phyloP scores from a whole-genome alignment of 2,329 filamentous ascomycete species.

The Cordyceps fumosorosea region DNA sequence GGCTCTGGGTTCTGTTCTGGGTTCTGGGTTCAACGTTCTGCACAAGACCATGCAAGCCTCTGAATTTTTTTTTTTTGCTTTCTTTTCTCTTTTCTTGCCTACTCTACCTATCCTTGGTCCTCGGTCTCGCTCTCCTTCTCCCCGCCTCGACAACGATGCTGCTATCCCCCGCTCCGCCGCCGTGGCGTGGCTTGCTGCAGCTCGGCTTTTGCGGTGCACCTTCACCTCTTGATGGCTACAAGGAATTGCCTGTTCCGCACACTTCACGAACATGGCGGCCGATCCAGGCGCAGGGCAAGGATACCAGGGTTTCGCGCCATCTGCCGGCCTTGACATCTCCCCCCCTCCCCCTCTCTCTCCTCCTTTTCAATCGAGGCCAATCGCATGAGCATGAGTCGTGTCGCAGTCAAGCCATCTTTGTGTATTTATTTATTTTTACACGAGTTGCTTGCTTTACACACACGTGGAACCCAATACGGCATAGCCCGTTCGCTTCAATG shows the following conservation, averaged over 20 bases:
- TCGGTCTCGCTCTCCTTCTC: too few relatives aligned
- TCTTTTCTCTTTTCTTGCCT: too few relatives aligned
- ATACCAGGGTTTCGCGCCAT: background rate
- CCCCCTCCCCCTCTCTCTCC: background rate
- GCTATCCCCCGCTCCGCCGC: background rate
- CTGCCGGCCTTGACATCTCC: background rate
- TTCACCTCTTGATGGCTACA: background rate
- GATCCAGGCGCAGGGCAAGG: background rate
- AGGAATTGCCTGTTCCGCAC: constrained; percentile 3
- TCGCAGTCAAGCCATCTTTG: background rate
- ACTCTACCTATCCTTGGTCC: too few relatives aligned
- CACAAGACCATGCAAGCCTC: too few relatives aligned
- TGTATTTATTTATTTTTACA: too few relatives aligned
- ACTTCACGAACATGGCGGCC: background rate
- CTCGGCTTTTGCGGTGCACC: background rate
- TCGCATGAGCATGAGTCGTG: background rate
- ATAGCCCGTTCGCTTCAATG: background rate
- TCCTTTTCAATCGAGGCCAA: background rate
- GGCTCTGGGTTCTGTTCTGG: too few relatives aligned
- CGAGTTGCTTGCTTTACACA: background rate
- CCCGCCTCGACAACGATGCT: too few relatives aligned
- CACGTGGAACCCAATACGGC: background rate
- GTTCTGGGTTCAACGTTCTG: background rate
- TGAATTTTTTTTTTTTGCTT: background rate
- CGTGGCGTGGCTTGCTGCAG: background rate